Percentiles rank a stretch among this genome's conserved stretches.
phyloP scores from a whole-genome alignment of 1,284 basidiomycete species.

The Trichosporon asahii region DNA sequence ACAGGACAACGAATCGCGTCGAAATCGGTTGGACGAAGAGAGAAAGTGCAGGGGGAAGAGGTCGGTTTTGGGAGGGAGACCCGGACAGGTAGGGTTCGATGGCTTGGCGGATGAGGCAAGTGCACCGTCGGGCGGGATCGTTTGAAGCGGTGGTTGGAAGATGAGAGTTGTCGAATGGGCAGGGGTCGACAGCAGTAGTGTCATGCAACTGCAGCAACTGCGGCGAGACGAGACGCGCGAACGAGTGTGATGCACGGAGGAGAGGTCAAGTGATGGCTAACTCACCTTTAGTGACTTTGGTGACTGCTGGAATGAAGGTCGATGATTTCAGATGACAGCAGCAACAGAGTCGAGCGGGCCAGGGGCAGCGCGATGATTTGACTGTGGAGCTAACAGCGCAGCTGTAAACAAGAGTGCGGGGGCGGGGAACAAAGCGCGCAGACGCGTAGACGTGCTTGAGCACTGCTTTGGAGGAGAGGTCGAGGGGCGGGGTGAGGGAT shows the following conservation, averaged over 20 bases:
- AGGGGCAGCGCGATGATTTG: not conserved
- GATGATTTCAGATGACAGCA: conserved; percentile 4
- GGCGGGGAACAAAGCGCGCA: not conserved
- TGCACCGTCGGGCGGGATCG: conserved; percentile 1
- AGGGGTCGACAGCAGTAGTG: not conserved
- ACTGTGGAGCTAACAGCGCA: conserved; percentile 5
- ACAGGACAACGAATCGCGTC: not conserved
- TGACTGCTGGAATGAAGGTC: not conserved
- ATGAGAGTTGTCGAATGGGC: not conserved
- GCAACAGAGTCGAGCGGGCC: not conserved
- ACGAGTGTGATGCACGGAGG: conserved; percentile 3
- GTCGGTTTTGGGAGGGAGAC: not conserved
- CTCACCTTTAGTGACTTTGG: conserved; percentile 3
- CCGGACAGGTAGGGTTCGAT: not conserved
- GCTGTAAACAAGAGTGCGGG: conserved; percentile 3
- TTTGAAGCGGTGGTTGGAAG: not conserved
- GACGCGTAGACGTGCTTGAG: not conserved
- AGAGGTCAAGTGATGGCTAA: conserved; percentile 4
- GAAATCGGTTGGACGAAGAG: not conserved
- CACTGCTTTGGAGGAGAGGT: not conserved
- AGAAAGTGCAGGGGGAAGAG: not conserved
- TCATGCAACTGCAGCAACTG: not conserved
- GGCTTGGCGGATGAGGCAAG: conserved; percentile 1
- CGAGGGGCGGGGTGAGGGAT: not conserved
- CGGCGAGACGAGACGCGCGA: not conserved